phyloP scores from a whole-genome alignment of 495 filamentous ascomycete genomes.

The Lasiosphaeris hirsuta region DNA sequence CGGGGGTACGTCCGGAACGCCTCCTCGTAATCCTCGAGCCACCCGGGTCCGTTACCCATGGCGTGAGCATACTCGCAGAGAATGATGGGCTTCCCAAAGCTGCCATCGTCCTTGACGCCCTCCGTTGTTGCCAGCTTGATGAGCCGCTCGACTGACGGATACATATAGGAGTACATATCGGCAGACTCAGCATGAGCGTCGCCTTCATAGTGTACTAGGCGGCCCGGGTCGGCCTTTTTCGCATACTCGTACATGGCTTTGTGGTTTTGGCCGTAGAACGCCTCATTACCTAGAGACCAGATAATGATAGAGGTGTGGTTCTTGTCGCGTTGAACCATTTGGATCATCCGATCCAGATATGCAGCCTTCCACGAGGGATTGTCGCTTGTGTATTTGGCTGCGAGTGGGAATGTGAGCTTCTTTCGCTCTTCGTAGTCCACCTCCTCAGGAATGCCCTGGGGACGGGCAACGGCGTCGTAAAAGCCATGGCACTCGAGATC shows the following conservation, averaged over 20 bases:
- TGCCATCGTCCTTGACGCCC: constrained; percentile 33
- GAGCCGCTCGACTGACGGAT: constrained; percentile 52
- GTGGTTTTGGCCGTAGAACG: constrained; percentile 64
- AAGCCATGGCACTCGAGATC: constrained; percentile 72
- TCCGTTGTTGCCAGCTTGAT: constrained; percentile 40
- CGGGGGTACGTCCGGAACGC: constrained; percentile 54
- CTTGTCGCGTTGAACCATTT: constrained; percentile 63
- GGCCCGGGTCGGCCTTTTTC: constrained; percentile 51
- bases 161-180: constrained; percentile 69
- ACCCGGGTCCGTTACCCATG: constrained; percentile 71
- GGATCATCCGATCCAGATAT: constrained; percentile 62
- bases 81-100: constrained; percentile 54
- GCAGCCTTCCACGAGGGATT: constrained; percentile 61
- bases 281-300: constrained; percentile 69
- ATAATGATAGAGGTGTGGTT: constrained; percentile 64
- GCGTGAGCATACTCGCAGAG: constrained; percentile 68
- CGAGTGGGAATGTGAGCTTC: constrained; percentile 45
- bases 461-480: constrained; percentile 46
- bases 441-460: constrained; percentile 42
- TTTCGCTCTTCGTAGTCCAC: constrained; percentile 54
- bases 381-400: constrained; percentile 57
- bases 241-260: constrained; percentile 61
- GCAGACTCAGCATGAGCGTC: constrained; percentile 55
- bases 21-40: constrained; percentile 61
- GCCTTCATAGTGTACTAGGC: constrained; percentile 65